Conservation (phyloP, 306 rosid species). For the Dryas drummondii region DNA sequence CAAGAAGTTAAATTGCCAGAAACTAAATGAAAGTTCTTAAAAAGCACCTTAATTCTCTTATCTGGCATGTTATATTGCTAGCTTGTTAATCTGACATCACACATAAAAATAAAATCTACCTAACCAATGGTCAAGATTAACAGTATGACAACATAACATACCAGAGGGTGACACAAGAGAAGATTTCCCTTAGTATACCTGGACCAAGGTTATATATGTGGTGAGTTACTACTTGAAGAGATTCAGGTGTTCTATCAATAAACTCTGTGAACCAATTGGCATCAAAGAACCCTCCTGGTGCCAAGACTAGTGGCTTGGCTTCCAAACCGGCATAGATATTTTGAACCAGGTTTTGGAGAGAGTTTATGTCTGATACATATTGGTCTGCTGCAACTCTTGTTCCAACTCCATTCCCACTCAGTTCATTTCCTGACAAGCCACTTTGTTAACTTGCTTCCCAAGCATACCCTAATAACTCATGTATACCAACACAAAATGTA, state of each 20-base stretch:
- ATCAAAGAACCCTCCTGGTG: slow-evolving; percentile 77
- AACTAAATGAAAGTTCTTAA: background rate
- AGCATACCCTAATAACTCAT: background rate
- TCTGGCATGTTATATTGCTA: too few relatives aligned
- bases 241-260: slow-evolving; percentile 32
- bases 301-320: slow-evolving; percentile 60
- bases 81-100: too few relatives aligned
- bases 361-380: slow-evolving; percentile 48
- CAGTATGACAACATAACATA: too few relatives aligned
- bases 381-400: slow-evolving; percentile 50
- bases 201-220: slow-evolving; percentile 78
- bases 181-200: slow-evolving; percentile 37
- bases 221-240: slow-evolving; percentile 54
- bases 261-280: slow-evolving; percentile 54
- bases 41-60: background rate
- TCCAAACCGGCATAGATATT: slow-evolving; percentile 32
- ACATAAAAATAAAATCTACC: too few relatives aligned
- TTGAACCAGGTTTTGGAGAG: slow-evolving; percentile 38
- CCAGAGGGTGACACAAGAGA: too few relatives aligned
- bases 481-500: background rate
- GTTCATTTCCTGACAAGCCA: slow-evolving; percentile 55
- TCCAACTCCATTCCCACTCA: slow-evolving; percentile 62
- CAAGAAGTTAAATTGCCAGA: background rate
- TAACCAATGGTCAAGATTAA: too few relatives aligned
- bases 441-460: background rate